A percentile compares a stretch with the other conserved stretches of the same genome.
phyloP scores from a whole-genome alignment of 257 asterid species.

The Osmanthus fragrans region DNA sequence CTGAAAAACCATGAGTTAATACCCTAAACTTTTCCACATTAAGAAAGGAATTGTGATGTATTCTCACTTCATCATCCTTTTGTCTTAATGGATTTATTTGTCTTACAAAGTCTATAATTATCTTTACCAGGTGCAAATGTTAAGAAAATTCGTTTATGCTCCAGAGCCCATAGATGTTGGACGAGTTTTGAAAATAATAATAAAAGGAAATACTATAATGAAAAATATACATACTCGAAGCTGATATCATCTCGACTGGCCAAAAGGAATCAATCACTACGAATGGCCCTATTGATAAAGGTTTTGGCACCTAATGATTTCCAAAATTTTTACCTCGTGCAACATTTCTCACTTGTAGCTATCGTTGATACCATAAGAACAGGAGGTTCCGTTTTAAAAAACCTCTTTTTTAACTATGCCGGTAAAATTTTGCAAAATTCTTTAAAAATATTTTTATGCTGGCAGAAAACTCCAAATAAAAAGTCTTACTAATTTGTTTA shows the following conservation, averaged over 20 bases:
- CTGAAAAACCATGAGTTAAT: not conserved
- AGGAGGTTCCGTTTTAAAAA: not conserved
- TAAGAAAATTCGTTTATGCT: slow-evolving; percentile 83
- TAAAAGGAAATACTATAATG: no score
- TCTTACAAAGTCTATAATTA: slow-evolving; percentile 7
- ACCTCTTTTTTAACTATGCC: no score
- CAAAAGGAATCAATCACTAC: slow-evolving; percentile 57
- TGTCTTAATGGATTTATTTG: not conserved
- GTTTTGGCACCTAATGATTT: slow-evolving; percentile 41
- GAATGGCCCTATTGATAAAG: slow-evolving; percentile 71
- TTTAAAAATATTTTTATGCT: no score
- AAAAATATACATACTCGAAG: no score
- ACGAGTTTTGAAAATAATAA: slow-evolving; percentile 77
- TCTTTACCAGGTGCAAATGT: slow-evolving; percentile 67
- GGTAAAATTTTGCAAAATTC: no score
- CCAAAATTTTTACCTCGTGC: not conserved
- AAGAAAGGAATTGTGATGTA: not conserved
- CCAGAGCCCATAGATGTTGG: slow-evolving; percentile 93
- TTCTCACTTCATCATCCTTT: not conserved
- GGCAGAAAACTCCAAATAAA: no score
- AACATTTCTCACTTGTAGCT: not conserved
- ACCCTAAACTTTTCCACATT: not conserved
- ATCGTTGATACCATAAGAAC: not conserved
- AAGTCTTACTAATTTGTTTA: no score
- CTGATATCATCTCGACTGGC: slow-evolving; percentile 59